Percentiles rank a stretch among this genome's conserved stretches.
Conservation (phyloP, 768 basidiomycete species). For the Lanmaoa rubissima region DNA sequence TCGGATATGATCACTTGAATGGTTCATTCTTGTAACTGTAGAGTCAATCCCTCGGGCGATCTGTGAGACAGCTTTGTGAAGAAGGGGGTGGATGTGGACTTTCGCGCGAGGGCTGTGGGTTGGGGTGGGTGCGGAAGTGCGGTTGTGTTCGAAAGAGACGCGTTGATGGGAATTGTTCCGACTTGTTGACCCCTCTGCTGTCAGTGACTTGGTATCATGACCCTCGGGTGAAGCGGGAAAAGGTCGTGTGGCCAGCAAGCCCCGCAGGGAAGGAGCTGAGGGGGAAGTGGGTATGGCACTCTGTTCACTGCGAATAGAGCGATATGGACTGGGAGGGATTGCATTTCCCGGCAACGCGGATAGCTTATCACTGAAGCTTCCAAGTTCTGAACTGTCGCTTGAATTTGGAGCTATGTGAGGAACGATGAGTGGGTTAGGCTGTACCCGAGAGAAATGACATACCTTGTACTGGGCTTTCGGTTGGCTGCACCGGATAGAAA, state of each 20-base stretch:
- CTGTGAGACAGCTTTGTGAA: conserved; percentile 15
- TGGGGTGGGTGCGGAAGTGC: conserved; percentile 35
- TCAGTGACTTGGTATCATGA: conserved; percentile 18
- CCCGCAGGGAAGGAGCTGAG: conserved; percentile 43
- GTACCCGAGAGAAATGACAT: background rate
- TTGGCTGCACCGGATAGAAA: conserved; percentile 4
- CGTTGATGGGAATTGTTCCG: conserved; percentile 49
- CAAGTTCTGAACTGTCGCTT: conserved; percentile 28
- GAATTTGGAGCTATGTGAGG: conserved; percentile 4
- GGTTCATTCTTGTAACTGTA: conserved; percentile 4
- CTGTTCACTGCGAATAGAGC: conserved; percentile 30
- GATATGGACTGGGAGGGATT: conserved; percentile 34
- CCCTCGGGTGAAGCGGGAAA: conserved; percentile 15
- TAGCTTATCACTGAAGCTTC: conserved; percentile 45
- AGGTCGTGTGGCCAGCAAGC: conserved; percentile 22
- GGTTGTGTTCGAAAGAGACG: conserved; percentile 50
- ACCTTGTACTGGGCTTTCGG: conserved; percentile 9
- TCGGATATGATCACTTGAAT: conserved; percentile 6
- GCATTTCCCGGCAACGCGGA: conserved; percentile 37
- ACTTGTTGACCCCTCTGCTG: conserved; percentile 39
- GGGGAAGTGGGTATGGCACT: conserved; percentile 40
- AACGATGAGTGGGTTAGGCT: background rate
- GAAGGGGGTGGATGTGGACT: conserved; percentile 32
- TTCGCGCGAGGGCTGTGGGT: conserved; percentile 31
- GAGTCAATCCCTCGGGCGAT: conserved; percentile 11